A percentile compares a stretch with the other conserved stretches of the same genome.
Conservation (phyloP, 2,329 filamentous ascomycete genomes). For the Purpureocillium lavendulum region DNA sequence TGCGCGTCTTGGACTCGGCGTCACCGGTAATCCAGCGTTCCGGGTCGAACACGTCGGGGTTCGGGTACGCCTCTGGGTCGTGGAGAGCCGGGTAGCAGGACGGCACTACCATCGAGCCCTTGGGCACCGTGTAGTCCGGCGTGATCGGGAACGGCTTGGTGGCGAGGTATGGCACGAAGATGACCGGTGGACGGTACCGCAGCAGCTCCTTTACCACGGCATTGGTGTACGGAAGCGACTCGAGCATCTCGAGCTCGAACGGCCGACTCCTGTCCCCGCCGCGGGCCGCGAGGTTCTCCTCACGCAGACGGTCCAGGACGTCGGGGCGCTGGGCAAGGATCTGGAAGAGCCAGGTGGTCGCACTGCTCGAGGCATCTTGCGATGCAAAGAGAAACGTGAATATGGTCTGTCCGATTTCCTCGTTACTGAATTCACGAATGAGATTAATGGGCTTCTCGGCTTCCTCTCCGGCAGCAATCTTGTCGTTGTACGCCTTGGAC, state of each 20-base stretch:
- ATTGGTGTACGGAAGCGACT: conserved; percentile 40
- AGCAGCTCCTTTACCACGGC: conserved; percentile 46
- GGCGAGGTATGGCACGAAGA: conserved; percentile 44
- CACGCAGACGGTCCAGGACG: conserved; percentile 33
- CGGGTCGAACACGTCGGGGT: conserved; percentile 38
- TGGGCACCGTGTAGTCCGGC: conserved; percentile 37
- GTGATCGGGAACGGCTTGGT: conserved; percentile 39
- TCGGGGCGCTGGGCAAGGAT: conserved; percentile 41
- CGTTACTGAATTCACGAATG: conserved; percentile 40
- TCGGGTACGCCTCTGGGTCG: conserved; percentile 36
- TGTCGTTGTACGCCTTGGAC: conserved; percentile 57
- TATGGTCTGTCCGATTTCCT: conserved; percentile 40
- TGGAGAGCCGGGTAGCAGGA: conserved; percentile 44
- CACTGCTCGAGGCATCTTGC: conserved; percentile 43
- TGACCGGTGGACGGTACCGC: conserved; percentile 42
- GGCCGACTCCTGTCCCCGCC: conserved; percentile 30
- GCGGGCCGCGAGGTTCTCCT: conserved; percentile 36
- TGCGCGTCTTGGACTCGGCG: conserved; percentile 40
- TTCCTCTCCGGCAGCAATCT: conserved; percentile 47
- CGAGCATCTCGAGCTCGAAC: conserved; percentile 36
- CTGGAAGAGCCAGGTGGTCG: conserved; percentile 45
- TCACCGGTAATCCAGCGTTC: conserved; percentile 45
- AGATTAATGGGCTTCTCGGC: conserved; percentile 35
- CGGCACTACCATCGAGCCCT: conserved; percentile 39
- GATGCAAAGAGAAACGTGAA: conserved; percentile 47